Evolutionary conservation across 768 basidiomycete species (phyloP), one percentile per base, ranked within the genome.

Genomic region (Stropharia rugosoannulata): DNA sequence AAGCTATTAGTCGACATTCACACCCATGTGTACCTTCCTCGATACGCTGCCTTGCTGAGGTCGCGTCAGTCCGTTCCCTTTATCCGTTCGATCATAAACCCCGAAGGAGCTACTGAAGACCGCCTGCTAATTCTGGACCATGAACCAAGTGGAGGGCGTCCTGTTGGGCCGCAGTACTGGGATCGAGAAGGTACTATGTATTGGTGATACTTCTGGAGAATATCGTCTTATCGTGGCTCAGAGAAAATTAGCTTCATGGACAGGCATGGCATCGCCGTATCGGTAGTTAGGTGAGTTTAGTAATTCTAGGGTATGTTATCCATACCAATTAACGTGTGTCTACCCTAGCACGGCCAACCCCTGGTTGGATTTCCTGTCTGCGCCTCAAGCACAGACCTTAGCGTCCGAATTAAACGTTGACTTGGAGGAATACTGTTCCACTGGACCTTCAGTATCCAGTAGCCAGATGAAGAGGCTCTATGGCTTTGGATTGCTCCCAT

Each of bases 171-270:
- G 19, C 91, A 92, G 76, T 93, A 93, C 66, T 93, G 88, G 88
- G 89, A 92, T 47, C 66, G 73, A 50, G 68, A 73, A 62, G 70
- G 70, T 69, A 55, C 19, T 19, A 22, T 16, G 5, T 41, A 25
- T 37, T 40, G 10, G 25, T n/a, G 42, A 13, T 15, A 12, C 9
- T 18, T 35, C 18, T 39, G 11, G 40, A 22, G 44, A 16, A 39
- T 19, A 29, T 11, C 12, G 45, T 57, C 15, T 54, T 38, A 45
- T 42, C n/a, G 15, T 19, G n/a, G 19, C 19, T 22, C 19, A 64
- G 62, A 64, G n/a, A 95, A 95, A 71, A 73, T 95, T 41, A 76
- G 75, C 62, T 95, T 95, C 68, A 95, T 95, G 93, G 84, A 90
- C 55, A 80, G 67, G 59, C 93, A 95, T 67, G 83, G 81, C 16